Base-by-base conservation (phyloP, 2,329 filamentous ascomycete genomes). In the Aspergillus floridensis region DNA sequence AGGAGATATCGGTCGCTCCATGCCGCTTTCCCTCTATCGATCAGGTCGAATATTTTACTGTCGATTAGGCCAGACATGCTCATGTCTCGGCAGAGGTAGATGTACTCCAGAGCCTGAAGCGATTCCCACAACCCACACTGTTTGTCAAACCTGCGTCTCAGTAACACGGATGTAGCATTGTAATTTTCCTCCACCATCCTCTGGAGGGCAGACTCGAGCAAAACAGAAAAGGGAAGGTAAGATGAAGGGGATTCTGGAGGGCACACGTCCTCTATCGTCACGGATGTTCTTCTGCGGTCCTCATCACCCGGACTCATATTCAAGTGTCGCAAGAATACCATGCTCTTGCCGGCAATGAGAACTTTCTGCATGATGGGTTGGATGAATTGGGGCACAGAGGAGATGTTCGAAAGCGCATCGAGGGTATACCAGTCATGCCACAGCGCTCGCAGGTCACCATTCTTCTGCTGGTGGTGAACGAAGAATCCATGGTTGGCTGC, bases 1-100 rank as follows among this genome's bases (percentile, higher is more conserved):
- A 97, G 79, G 0, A 89, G 82, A 69, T 93, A 96, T 21, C 87
- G 85, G 72, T 97, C 92, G 62, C 88, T 88, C 93, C 92, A 97
- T 38, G 75, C 75, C 70, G 74, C 70, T 78, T 81, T 74, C 12
- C 77, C 76, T 52, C 74, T 80, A 65, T 95, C 90, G 49, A 97
- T 83, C 52, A 89, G 87, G 57, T 88, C 84, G 69, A 96, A 96
- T 1, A 97, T 74, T 12, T 84, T 83, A 26, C 82, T 81, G 12
- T 88, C 84, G 65, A 96, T 88, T 0, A 78, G 75, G 50, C 88
- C 84, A 1, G 88, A 84, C 0, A 86, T 78, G 1, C 86, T 83
- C 2, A 92, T 90, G 66, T 97, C 87, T 16, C 84, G 85, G 75
- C 90, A 89, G 22, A 96, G 82, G 71, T 92, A 97, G 16, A 97